Evolutionary conservation across 176 grass and related monocot genomes (phyloP).

Genomic region (Triticum urartu): DNA sequence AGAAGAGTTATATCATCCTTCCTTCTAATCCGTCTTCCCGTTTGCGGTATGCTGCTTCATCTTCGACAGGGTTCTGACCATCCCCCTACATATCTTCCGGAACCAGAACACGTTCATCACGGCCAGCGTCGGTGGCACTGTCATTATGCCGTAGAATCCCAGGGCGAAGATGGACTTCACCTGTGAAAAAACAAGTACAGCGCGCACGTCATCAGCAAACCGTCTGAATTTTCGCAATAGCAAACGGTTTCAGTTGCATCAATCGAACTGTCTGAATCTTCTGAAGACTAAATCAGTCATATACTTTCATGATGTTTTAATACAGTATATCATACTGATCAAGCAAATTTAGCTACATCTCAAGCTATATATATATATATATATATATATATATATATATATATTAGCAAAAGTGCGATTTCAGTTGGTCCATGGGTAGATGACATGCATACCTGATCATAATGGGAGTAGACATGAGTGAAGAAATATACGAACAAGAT

Average conservation of each 20-base stretch:
- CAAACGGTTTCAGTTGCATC: not conserved
- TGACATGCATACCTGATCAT: conserved; percentile 63
- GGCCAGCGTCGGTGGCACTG: conserved; percentile 41
- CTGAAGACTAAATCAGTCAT: not conserved
- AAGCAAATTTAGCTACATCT: not conserved
- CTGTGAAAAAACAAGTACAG: not conserved
- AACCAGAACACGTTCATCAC: conserved; percentile 88
- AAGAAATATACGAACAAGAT: conserved; percentile 80
- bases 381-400: not conserved
- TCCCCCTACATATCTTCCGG: conserved; percentile 82
- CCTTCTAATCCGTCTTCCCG: conserved; percentile 29
- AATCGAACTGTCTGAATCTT: not conserved
- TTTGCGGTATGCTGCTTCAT: conserved; percentile 25
- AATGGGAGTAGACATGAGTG: conserved; percentile 64
- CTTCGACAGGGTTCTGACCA: conserved; percentile 70
- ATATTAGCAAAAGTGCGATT: not conserved
- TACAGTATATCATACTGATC: not conserved
- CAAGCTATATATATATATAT: not conserved
- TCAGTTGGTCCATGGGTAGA: not conserved
- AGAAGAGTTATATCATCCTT: not conserved
- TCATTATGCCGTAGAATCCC: conserved; percentile 61
- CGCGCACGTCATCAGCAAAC: not conserved
- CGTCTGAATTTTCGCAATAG: not conserved
- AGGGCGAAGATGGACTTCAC: conserved; percentile 66
- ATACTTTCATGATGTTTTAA: not conserved